Percentiles rank a stretch among this genome's conserved stretches.
phyloP scores from a whole-genome alignment of 2,329 filamentous ascomycete genomes.

The Blastomyces gilchristii region DNA sequence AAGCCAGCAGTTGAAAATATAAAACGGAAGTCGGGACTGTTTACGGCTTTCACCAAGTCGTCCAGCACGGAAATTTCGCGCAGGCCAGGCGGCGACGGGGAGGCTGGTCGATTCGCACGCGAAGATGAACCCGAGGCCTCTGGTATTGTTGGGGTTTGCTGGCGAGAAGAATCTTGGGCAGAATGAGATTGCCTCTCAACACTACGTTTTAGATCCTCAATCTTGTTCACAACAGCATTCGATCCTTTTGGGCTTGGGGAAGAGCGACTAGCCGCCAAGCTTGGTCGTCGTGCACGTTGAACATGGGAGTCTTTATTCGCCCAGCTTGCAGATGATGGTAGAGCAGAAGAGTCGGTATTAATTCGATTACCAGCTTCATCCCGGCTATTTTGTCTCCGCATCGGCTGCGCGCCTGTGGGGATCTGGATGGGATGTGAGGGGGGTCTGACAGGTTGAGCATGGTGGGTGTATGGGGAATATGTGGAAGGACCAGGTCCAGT shows the following conservation, averaged over 20 bases:
- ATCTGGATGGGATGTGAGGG: slow-evolving; percentile 25
- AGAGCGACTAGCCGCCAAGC: slow-evolving; percentile 69
- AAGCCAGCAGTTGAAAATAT: slow-evolving; percentile 42
- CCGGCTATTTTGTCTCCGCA: slow-evolving; percentile 64
- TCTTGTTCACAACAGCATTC: slow-evolving; percentile 32
- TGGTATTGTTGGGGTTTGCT: slow-evolving; percentile 20
- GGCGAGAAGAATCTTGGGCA: slow-evolving; percentile 19
- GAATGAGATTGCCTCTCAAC: slow-evolving; percentile 23
- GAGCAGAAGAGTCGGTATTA: slow-evolving; percentile 68
- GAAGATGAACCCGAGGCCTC: slow-evolving; percentile 12
- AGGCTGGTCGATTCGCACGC: slow-evolving; percentile 15
- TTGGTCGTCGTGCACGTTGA: slow-evolving; percentile 57
- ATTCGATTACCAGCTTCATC: slow-evolving; percentile 51
- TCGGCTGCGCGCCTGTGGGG: slow-evolving; percentile 46
- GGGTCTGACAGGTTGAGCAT: slow-evolving; percentile 16
- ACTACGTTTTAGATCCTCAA: slow-evolving; percentile 27
- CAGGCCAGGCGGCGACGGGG: slow-evolving; percentile 18
- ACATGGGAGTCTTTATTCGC: slow-evolving; percentile 58
- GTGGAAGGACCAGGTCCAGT: slow-evolving; percentile 4
- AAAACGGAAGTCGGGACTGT: slow-evolving; percentile 43
- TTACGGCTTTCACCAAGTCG: slow-evolving; percentile 38
- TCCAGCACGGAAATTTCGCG: slow-evolving; percentile 27
- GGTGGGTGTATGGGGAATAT: slow-evolving; percentile 30
- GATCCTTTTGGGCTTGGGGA: slow-evolving; percentile 66
- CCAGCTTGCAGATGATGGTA: slow-evolving; percentile 91